These are phyloP conservation scores for Suillus subaureus DNA, from an alignment of 768 basidiomycete genomes.

Conservation along the genomic window DNA sequence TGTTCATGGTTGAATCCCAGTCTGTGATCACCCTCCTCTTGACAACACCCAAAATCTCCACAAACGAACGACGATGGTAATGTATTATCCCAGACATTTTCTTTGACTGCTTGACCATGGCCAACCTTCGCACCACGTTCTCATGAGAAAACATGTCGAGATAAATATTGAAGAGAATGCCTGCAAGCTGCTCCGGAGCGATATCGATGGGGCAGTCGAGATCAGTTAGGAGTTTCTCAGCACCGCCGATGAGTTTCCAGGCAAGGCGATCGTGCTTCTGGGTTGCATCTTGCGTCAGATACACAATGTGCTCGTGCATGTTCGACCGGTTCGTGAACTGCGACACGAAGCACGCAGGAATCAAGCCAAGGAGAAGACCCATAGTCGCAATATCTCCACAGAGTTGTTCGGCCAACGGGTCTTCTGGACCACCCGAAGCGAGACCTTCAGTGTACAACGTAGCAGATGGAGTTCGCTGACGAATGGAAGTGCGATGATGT, in stretches of 20 bases:
- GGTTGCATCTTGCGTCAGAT: not conserved
- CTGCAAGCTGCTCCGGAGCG: conserved; percentile 26
- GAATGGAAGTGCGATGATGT: conserved; percentile 28
- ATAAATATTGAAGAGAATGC: conserved; percentile 29
- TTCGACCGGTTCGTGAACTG: conserved; percentile 34
- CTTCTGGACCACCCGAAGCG: conserved; percentile 14
- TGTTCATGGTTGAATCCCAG: conserved; percentile 47
- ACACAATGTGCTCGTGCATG: conserved; percentile 21
- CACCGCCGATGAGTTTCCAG: conserved; percentile 24
- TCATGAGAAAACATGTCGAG: conserved; percentile 34
- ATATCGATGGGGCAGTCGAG: conserved; percentile 8
- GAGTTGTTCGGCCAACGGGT: conserved; percentile 23
- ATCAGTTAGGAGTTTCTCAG: conserved; percentile 1
- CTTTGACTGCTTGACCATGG: conserved; percentile 6
- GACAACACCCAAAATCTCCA: conserved; percentile 43
- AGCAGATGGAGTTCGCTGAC: conserved; percentile 24
- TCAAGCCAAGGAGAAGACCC: conserved; percentile 29
- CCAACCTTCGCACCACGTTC: conserved; percentile 18
- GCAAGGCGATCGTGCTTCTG: conserved; percentile 28
- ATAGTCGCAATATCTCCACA: conserved; percentile 32
- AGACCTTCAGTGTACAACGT: conserved; percentile 34
- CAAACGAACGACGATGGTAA: conserved; percentile 54
- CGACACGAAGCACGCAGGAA: conserved; percentile 27
- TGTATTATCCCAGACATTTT: conserved; percentile 32
- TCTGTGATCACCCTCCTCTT: conserved; percentile 37